These are phyloP conservation scores for Arabidopsis hybrid DNA, from an alignment of 441 rosid genomes.

Conservation along the genomic window DNA sequence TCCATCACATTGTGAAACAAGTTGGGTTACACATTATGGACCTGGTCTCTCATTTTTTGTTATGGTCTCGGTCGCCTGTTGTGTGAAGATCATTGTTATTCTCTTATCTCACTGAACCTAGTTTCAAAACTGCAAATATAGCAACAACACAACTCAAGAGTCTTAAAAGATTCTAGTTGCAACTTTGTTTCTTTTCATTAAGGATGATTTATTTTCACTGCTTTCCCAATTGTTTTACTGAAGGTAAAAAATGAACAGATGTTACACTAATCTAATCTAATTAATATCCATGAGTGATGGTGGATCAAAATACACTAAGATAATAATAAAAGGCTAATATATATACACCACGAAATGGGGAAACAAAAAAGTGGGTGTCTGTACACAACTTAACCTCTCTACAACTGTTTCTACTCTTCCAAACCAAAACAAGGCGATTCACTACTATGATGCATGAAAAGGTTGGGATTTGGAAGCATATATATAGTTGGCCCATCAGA, in stretches of 20 bases:
- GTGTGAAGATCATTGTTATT: too few relatives aligned
- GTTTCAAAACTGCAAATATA: background rate
- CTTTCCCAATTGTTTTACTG: background rate
- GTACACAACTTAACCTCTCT: conserved; percentile 31
- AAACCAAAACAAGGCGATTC: conserved; percentile 14
- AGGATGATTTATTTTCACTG: conserved; percentile 10
- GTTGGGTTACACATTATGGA: too few relatives aligned
- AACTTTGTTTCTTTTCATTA: conserved; percentile 1
- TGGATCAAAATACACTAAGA: conserved; percentile 11
- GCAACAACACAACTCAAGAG: background rate
- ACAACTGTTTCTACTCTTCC: conserved; percentile 29
- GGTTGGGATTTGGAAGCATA: conserved; percentile 24
- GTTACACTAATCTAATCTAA: conserved; percentile 23
- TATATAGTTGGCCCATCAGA: conserved; percentile 16
- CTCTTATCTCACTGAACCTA: background rate
- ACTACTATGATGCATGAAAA: conserved; percentile 5
- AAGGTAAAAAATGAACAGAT: conserved; percentile 3
- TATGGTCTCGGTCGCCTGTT: too few relatives aligned
- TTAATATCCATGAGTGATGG: background rate
- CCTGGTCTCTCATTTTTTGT: too few relatives aligned
- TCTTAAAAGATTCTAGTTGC: background rate
- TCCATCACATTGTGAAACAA: too few relatives aligned
- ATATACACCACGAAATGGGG: conserved; percentile 27
- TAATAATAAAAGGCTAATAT: conserved; percentile 1
- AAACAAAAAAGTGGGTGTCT: conserved; percentile 26